Percentiles rank a stretch among this genome's conserved stretches.
Evolutionary conservation across 2,329 filamentous ascomycete species (phyloP).

Genomic region (Arthroderma uncinatum): DNA sequence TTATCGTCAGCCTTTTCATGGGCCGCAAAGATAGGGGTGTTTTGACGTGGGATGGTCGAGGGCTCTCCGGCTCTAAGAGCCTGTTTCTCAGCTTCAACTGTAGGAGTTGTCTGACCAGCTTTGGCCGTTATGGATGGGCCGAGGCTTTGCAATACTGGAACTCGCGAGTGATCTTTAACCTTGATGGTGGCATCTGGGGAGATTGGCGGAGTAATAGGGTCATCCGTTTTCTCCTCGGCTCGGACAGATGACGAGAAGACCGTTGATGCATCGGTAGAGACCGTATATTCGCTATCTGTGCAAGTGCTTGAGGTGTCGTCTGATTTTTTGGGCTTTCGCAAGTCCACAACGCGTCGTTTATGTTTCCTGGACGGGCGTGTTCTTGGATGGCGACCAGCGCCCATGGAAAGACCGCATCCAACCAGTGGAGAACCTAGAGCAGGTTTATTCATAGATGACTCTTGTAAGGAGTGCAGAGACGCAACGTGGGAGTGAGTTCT

Average conservation of each 20-base stretch:
- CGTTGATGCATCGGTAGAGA: constrained; percentile 35
- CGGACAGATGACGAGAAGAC: constrained; percentile 46
- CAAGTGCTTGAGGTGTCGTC: constrained; percentile 33
- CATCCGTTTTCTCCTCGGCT: constrained; percentile 49
- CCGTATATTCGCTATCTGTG: constrained; percentile 33
- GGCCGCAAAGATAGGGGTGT: neutral
- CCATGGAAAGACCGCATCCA: constrained; percentile 31
- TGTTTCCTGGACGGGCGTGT: constrained; percentile 37
- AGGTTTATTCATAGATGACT: constrained; percentile 53
- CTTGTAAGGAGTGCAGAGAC: constrained; percentile 60
- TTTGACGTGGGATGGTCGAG: neutral
- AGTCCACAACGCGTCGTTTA: constrained; percentile 41
- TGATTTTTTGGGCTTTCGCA: constrained; percentile 33
- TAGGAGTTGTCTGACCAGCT: neutral
- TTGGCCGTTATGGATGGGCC: constrained; percentile 15
- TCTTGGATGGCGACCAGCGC: constrained; percentile 35
- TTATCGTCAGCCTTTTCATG: neutral
- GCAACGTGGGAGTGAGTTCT: constrained; percentile 53
- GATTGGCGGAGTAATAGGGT: constrained; percentile 43
- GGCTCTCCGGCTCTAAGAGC: neutral
- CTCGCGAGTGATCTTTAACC: constrained; percentile 6
- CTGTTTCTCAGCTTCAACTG: neutral
- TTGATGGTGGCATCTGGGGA: constrained; percentile 29
- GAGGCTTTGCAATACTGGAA: constrained; percentile 4
- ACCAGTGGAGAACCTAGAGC: constrained; percentile 28